Conservation (phyloP, 2,329 filamentous ascomycete species). For the Alternaria sp. region DNA sequence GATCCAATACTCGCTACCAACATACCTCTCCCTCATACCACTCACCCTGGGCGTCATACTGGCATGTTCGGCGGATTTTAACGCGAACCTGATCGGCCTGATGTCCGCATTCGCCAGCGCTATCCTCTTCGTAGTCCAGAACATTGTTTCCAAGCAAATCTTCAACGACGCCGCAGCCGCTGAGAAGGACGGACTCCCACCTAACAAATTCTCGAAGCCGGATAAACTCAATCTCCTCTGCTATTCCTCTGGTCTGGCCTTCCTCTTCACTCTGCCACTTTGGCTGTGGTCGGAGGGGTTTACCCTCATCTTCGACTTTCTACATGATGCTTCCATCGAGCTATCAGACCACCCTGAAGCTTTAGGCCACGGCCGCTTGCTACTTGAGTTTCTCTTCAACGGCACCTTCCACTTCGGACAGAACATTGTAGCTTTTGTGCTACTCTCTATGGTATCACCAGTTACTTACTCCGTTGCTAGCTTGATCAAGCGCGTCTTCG, state of each 20-base stretch:
- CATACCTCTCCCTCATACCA: constrained; percentile 78
- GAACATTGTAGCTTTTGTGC: constrained; percentile 91
- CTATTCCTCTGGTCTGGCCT: constrained; percentile 95
- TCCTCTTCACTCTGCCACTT: constrained; percentile 84
- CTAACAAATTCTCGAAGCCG: constrained; percentile 74
- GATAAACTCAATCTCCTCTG: constrained; percentile 97
- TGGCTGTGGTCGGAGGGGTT: constrained; percentile 95
- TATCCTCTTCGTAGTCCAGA: constrained; percentile 94
- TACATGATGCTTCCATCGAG: constrained; percentile 80
- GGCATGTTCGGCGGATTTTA: constrained; percentile 91
- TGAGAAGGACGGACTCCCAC: constrained; percentile 72
- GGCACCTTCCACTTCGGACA: constrained; percentile 96
- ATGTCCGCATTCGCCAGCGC: constrained; percentile 88
- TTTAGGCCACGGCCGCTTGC: constrained; percentile 67
- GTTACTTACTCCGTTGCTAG: constrained; percentile 97
- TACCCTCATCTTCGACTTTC: constrained; percentile 76
- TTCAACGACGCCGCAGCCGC: constrained; percentile 93
- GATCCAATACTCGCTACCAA: constrained; percentile 85
- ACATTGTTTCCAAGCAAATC: constrained; percentile 96
- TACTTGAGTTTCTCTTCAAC: constrained; percentile 94
- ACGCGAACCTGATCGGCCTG: constrained; percentile 88
- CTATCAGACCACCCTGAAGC: constrained; percentile 80
- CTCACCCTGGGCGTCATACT: constrained; percentile 94
- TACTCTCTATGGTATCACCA: constrained; percentile 91
- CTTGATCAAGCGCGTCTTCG: constrained; percentile 95